Evolutionary conservation across 331 rosid species (phyloP).

Genomic region (Pyracantha coccinea): DNA sequence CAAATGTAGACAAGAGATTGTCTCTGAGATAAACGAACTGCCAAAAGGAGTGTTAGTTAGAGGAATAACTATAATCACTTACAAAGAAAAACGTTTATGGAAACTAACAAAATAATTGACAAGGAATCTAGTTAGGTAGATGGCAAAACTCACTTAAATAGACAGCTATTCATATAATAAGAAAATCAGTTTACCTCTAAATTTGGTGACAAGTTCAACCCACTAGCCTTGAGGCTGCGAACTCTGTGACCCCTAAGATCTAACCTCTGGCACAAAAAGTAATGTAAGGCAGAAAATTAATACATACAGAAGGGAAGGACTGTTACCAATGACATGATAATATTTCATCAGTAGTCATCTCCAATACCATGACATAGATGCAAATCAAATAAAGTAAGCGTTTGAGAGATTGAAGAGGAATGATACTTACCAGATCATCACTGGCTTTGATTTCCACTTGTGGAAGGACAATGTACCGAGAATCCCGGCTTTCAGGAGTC

Average conservation of each 20-base stretch:
- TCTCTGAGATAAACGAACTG: conserved; percentile 97
- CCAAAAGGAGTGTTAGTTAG: conserved; percentile 22
- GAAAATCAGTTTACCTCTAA: conserved; percentile 63
- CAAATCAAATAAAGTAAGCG: too few species aligned
- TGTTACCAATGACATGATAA: not conserved
- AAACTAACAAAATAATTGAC: not conserved
- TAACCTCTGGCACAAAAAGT: conserved; percentile 53
- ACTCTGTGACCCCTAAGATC: conserved; percentile 98
- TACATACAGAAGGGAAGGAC: not conserved
- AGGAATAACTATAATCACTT: not conserved
- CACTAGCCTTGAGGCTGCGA: conserved; percentile 80
- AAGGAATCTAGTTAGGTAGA: not conserved
- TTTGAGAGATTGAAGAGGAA: too few species aligned
- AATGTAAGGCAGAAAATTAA: not conserved
- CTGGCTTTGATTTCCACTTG: conserved; percentile 82
- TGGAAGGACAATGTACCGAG: conserved; percentile 71
- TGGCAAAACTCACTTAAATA: not conserved
- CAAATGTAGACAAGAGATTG: conserved; percentile 86
- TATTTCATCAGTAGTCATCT: not conserved
- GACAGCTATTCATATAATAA: not conserved
- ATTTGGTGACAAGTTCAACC: conserved; percentile 85
- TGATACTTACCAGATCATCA: conserved; percentile 76
- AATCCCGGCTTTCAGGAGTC: conserved; percentile 66
- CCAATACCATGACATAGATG: not conserved
- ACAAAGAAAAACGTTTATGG: not conserved